Percentiles rank a stretch among this genome's conserved stretches.
phyloP scores from a whole-genome alignment of 192 early-diverging fungal genomes.

The Entophlyctis helioformis region DNA sequence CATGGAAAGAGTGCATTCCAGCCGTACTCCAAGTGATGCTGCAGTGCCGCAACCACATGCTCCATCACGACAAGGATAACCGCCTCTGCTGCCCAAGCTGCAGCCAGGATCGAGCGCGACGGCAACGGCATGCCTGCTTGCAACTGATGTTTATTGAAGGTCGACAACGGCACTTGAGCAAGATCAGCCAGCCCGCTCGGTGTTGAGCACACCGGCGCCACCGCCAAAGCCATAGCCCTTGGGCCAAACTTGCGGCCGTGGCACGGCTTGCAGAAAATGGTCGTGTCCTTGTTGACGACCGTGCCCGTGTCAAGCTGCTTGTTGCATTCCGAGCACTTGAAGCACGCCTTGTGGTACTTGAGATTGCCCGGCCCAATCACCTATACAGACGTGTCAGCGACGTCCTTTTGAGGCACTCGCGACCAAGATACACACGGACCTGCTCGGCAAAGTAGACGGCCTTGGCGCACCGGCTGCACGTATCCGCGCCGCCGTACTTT shows the following conservation, averaged over 20 bases:
- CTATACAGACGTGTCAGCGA: constrained; percentile 4
- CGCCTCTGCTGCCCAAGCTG: no score
- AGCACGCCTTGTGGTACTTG: constrained; percentile 40
- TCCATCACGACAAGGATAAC: no score
- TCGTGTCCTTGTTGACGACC: constrained; percentile 23
- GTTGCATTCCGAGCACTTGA: constrained; percentile 21
- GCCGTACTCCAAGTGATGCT: no score
- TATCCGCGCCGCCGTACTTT: constrained; percentile 17
- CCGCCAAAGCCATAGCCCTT: constrained; percentile 15
- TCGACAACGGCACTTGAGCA: no score
- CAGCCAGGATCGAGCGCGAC: no score
- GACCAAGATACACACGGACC: constrained; percentile 1
- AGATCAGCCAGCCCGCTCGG: background rate
- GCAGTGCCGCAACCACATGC: no score
- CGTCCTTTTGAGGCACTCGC: no score
- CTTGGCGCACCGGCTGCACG: constrained; percentile 27
- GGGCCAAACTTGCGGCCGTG: constrained; percentile 36
- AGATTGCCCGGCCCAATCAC: constrained; percentile 24
- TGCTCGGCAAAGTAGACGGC: constrained; percentile 37
- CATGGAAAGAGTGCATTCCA: no score
- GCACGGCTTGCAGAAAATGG: constrained; percentile 28
- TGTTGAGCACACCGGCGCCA: constrained; percentile 3
- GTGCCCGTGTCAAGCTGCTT: constrained; percentile 24
- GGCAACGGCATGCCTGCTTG: no score
- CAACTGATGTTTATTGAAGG: no score